These are phyloP conservation scores for Chaetomium sp. DNA, from an alignment of 2,329 filamentous ascomycete species.

Conservation along the genomic window DNA sequence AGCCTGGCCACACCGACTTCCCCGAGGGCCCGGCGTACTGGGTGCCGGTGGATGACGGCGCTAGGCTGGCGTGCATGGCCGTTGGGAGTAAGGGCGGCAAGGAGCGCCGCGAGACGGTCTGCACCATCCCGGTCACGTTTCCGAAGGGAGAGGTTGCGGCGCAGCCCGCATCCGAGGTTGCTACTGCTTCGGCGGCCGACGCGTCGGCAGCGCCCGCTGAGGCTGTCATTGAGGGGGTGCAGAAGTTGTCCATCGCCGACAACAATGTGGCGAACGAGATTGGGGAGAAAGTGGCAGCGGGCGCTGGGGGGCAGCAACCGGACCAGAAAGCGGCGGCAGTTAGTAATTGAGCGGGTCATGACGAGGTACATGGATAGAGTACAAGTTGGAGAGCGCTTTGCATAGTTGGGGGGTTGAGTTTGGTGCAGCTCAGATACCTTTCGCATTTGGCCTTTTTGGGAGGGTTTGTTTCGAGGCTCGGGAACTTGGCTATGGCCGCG, in stretches of 20 bases:
- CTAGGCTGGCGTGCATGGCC: conserved; percentile 55
- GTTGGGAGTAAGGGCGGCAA: conserved; percentile 52
- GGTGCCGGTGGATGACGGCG: conserved; percentile 52
- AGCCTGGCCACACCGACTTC: conserved; percentile 55
- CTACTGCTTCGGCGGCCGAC: neutral
- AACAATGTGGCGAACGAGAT: conserved; percentile 22
- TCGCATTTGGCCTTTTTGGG: neutral
- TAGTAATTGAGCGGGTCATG: neutral
- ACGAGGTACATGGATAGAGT: neutral
- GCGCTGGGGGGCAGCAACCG: neutral
- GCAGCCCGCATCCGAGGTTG: conserved; percentile 22
- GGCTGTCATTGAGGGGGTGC: neutral
- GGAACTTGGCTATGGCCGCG: neutral
- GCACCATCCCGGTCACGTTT: conserved; percentile 46
- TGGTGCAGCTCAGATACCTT: conserved; percentile 12
- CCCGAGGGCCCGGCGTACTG: conserved; percentile 61
- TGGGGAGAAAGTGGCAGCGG: conserved; percentile 22
- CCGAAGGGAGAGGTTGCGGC: conserved; percentile 27
- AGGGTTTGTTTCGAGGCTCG: neutral
- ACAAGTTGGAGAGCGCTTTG: conserved; percentile 1
- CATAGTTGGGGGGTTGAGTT: conserved; percentile 10
- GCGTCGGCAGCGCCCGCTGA: neutral
- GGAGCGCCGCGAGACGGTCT: conserved; percentile 51
- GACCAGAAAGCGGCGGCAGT: conserved; percentile 18
- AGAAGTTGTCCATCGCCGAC: neutral